Conservation (phyloP, 371 early-diverging fungal genomes). For the Mortierella sp. region DNA sequence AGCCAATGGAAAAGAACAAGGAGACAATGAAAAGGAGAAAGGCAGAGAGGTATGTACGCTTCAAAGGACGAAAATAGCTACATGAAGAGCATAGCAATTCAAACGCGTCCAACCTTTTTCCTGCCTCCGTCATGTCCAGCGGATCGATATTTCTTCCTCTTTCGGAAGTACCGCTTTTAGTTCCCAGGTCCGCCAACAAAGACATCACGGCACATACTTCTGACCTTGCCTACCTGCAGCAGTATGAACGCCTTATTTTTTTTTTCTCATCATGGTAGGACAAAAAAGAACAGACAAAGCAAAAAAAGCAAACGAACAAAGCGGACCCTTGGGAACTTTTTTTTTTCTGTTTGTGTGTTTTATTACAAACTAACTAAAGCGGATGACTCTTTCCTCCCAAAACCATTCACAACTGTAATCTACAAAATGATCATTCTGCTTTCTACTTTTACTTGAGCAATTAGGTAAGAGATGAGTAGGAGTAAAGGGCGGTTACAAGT, state of each 20-base stretch:
- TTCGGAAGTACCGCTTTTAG: conserved; percentile 4
- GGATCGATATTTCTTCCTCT: conserved; percentile 12
- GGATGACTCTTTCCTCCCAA: not conserved
- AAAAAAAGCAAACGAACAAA: not conserved
- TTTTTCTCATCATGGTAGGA: not conserved
- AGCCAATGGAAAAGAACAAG: too few relatives aligned
- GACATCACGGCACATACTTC: not conserved
- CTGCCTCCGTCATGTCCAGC: not conserved
- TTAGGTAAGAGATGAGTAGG: too few relatives aligned
- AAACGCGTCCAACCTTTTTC: too few relatives aligned
- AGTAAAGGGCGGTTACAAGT: too few relatives aligned
- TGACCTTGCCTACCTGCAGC: not conserved
- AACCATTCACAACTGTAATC: not conserved
- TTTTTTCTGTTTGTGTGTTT: not conserved
- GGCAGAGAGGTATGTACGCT: too few relatives aligned
- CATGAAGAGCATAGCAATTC: too few relatives aligned
- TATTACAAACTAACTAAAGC: too few relatives aligned
- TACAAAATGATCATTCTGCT: too few relatives aligned
- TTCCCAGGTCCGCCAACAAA: not conserved
- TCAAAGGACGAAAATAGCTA: too few relatives aligned
- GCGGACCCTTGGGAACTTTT: not conserved
- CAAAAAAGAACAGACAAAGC: not conserved
- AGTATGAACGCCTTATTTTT: not conserved
- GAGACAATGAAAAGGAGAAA: too few relatives aligned
- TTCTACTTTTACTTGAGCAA: too few relatives aligned